phyloP scores from a whole-genome alignment of 306 rosid species.

The Corylus avellana region DNA sequence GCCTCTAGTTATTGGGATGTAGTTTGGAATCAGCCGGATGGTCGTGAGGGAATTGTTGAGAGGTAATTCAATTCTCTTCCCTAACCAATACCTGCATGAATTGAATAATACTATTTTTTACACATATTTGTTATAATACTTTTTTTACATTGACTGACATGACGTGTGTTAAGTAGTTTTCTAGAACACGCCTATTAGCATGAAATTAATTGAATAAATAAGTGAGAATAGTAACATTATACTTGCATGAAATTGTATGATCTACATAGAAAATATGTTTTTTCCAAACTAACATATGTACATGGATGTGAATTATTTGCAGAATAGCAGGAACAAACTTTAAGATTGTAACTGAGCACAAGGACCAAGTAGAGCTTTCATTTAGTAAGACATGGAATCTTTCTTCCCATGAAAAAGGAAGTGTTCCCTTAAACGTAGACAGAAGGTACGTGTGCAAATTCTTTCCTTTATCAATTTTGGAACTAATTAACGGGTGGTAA shows the following conservation, averaged over 20 bases:
- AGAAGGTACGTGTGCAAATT: slow-evolving; percentile 46
- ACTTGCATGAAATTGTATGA: too few relatives aligned
- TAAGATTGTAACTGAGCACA: slow-evolving; percentile 24
- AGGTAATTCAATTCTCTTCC: slow-evolving; percentile 34
- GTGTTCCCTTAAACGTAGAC: slow-evolving; percentile 61
- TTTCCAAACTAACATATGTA: neutral
- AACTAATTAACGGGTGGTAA: neutral
- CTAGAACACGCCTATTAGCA: too few relatives aligned
- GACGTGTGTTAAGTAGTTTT: neutral
- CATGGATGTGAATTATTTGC: slow-evolving; percentile 12
- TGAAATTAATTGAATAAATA: too few relatives aligned
- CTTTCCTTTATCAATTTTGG: neutral
- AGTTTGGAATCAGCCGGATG: slow-evolving; percentile 50
- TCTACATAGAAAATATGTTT: neutral
- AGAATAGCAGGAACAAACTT: slow-evolving; percentile 49
- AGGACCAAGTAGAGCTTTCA: slow-evolving; percentile 63
- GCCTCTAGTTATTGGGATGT: slow-evolving; percentile 61
- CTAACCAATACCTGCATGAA: neutral
- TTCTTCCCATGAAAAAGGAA: slow-evolving; percentile 13
- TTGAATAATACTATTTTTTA: neutral
- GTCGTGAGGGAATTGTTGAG: neutral
- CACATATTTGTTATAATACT: too few relatives aligned
- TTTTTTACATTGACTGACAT: too few relatives aligned
- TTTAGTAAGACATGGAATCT: slow-evolving; percentile 49
- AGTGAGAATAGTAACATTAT: too few relatives aligned